A percentile compares a stretch with the other conserved stretches of the same genome.
phyloP scores from a whole-genome alignment of 2,329 filamentous ascomycete species.

The Tolypocladium amazonense region DNA sequence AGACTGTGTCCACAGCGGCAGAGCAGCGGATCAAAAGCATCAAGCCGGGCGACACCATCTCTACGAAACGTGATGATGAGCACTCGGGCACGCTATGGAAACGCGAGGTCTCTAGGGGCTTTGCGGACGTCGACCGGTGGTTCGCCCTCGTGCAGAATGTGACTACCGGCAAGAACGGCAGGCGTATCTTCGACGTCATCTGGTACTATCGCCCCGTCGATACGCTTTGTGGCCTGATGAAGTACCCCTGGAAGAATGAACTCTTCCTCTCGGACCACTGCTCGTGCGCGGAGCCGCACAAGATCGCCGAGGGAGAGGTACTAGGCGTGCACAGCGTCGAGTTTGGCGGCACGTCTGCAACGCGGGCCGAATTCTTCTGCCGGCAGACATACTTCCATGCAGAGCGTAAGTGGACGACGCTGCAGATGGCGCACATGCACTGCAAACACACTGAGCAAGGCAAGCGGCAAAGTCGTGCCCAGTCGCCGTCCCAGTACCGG shows the following conservation, averaged over 20 bases:
- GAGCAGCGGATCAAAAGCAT: conserved; percentile 21
- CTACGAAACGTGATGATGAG: conserved; percentile 30
- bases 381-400: conserved; percentile 56
- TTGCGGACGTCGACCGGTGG: conserved; percentile 45
- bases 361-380: conserved; percentile 49
- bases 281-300: conserved; percentile 44
- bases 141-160: conserved; percentile 58
- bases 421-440: conserved; percentile 41
- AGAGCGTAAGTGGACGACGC: conserved; percentile 50
- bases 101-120: conserved; percentile 30
- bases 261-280: conserved; percentile 70
- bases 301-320: conserved; percentile 45
- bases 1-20: conserved; percentile 9
- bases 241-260: conserved; percentile 62
- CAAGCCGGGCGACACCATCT: conserved; percentile 36
- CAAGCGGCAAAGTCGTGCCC: background rate
- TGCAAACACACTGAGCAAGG: conserved; percentile 31
- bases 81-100: conserved; percentile 47
- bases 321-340: conserved; percentile 45
- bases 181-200: conserved; percentile 47
- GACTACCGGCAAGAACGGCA: conserved; percentile 21
- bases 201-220: conserved; percentile 67
- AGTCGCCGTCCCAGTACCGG: conserved; percentile 20
- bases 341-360: conserved; percentile 40
- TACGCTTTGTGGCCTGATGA: conserved; percentile 56